Percentiles rank a stretch among this genome's conserved stretches.
Conservation (phyloP, 2,329 filamentous ascomycete genomes). For the Talaromyces sp. region DNA sequence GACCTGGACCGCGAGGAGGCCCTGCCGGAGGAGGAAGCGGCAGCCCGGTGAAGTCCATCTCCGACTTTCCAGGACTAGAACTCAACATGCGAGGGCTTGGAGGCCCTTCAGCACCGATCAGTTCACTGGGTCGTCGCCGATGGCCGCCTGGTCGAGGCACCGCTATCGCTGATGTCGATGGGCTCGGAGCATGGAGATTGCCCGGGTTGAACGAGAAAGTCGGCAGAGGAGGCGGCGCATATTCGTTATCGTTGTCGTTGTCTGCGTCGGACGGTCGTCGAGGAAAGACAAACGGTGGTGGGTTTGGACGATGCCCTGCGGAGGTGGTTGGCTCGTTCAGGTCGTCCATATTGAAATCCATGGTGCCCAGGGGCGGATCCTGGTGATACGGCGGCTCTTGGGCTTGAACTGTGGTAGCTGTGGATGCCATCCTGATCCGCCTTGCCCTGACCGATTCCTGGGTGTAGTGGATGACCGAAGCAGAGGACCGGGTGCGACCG, state of each 20-base stretch:
- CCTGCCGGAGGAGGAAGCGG: slow-evolving; percentile 26
- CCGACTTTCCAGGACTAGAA: slow-evolving; percentile 23
- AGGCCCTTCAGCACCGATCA: slow-evolving; percentile 63
- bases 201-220: slow-evolving; percentile 35
- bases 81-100: slow-evolving; percentile 60
- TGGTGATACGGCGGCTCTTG: background rate
- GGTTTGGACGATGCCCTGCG: slow-evolving; percentile 1
- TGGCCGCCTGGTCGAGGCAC: slow-evolving; percentile 57
- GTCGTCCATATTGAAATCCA: slow-evolving; percentile 10
- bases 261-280: slow-evolving; percentile 3
- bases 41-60: slow-evolving; percentile 11
- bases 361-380: slow-evolving; percentile 6
- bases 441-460: background rate
- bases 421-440: background rate
- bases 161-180: slow-evolving; percentile 48
- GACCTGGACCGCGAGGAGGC: slow-evolving; percentile 45
- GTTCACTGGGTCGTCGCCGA: slow-evolving; percentile 76
- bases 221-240: slow-evolving; percentile 27
- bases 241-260: slow-evolving; percentile 38
- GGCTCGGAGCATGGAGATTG: slow-evolving; percentile 35
- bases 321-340: background rate
- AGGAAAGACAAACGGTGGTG: slow-evolving; percentile 9
- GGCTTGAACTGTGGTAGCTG: background rate
- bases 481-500: background rate
- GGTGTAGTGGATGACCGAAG: background rate